Conservation (phyloP, 805 yeast species). For the Starmerella kuoi region DNA sequence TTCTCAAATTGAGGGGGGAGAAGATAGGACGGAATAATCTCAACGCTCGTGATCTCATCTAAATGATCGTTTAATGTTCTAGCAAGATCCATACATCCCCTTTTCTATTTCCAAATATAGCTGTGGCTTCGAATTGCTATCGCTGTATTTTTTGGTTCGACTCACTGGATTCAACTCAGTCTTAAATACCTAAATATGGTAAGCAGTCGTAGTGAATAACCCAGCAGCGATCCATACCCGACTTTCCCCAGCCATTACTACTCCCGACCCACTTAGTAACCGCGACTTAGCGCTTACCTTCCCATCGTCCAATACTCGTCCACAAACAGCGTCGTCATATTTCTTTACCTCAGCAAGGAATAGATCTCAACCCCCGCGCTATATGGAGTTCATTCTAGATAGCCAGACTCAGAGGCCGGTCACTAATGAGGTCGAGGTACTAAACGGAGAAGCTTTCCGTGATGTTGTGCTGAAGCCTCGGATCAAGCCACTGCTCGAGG, state of each 20-base stretch:
- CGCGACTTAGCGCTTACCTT: too few species aligned
- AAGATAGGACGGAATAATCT: constrained; percentile 14
- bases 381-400: constrained; percentile 19
- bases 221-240: too few species aligned
- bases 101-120: too few species aligned
- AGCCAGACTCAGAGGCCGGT: constrained; percentile 25
- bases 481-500: constrained; percentile 23
- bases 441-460: constrained; percentile 23
- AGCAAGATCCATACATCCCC: constrained; percentile 12
- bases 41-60: constrained; percentile 5
- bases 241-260: too few species aligned
- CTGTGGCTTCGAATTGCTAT: too few species aligned
- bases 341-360: neutral
- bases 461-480: constrained; percentile 24
- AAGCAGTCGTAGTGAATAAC: too few species aligned
- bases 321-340: neutral
- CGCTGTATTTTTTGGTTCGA: too few species aligned
- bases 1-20: constrained; percentile 3
- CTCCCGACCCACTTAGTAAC: too few species aligned
- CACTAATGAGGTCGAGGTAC: constrained; percentile 24
- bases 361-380: neutral
- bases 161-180: too few species aligned
- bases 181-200: too few species aligned
- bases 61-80: constrained; percentile 1
- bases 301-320: too few species aligned